phyloP scores from a whole-genome alignment of 129 eudicot species.

The Heracleum sosnowskyi region DNA sequence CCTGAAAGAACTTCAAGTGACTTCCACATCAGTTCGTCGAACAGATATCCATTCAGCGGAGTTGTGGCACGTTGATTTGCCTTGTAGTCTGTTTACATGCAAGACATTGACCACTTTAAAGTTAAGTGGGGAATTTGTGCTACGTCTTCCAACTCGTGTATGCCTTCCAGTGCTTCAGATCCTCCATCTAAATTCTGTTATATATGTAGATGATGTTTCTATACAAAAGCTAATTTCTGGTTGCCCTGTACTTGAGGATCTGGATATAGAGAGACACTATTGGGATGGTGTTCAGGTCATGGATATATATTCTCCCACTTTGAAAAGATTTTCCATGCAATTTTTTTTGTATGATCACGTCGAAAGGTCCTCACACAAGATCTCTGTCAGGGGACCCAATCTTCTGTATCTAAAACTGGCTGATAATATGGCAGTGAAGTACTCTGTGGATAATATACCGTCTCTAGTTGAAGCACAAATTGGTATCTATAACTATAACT shows the following conservation, averaged over 20 bases:
- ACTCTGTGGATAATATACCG: neutral
- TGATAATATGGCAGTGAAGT: conserved; percentile 1
- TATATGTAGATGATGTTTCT: conserved; percentile 1
- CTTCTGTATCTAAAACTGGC: conserved; percentile 7
- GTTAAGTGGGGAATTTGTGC: neutral
- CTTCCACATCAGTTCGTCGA: neutral
- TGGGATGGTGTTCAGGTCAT: conserved; percentile 11
- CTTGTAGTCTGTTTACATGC: conserved; percentile 1
- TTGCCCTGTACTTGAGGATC: conserved; percentile 11
- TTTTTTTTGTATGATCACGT: neutral
- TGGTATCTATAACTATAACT: neutral
- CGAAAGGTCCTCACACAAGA: neutral
- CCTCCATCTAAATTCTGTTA: neutral
- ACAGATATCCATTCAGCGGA: neutral
- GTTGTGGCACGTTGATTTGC: neutral
- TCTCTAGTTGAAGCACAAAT: conserved; percentile 7
- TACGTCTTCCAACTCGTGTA: neutral
- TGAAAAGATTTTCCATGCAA: conserved; percentile 2
- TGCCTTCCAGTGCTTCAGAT: neutral
- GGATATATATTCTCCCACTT: neutral
- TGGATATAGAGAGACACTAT: conserved; percentile 1
- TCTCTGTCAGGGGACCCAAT: neutral
- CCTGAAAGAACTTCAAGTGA: conserved; percentile 2
- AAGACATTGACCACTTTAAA: neutral
- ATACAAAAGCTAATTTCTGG: conserved; percentile 5